These are phyloP conservation scores for Glebionis coronaria DNA, from an alignment of 129 eudicot genomes.

Conservation along the genomic window DNA sequence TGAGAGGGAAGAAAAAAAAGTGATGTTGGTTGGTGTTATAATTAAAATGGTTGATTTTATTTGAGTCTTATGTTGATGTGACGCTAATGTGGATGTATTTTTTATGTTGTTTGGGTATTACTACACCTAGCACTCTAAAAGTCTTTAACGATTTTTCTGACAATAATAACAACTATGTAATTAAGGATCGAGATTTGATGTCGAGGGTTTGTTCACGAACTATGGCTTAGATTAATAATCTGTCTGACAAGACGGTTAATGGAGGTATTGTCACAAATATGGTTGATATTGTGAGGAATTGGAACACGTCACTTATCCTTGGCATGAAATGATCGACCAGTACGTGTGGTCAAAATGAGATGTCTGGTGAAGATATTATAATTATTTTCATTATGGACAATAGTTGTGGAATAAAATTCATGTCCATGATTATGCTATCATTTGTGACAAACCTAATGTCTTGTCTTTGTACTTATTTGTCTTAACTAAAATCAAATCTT, in stretches of 20 bases:
- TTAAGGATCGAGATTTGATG: background rate
- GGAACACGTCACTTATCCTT: conserved; percentile 19
- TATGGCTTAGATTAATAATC: background rate
- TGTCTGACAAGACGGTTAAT: conserved; percentile 15
- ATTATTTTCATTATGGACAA: conserved; percentile 8
- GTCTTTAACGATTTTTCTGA: background rate
- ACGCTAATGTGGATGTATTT: too few relatives aligned
- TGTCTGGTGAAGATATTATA: conserved; percentile 13
- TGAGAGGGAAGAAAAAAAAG: too few relatives aligned
- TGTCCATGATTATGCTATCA: conserved; percentile 18
- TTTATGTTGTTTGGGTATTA: too few relatives aligned
- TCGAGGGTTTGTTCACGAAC: conserved; percentile 8
- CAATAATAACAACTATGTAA: conserved; percentile 4
- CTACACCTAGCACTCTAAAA: too few relatives aligned
- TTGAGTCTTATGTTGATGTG: too few relatives aligned
- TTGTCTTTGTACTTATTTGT: conserved; percentile 11
- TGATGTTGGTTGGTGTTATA: too few relatives aligned
- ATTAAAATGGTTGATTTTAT: too few relatives aligned
- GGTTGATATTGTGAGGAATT: conserved; percentile 14
- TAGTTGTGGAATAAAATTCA: conserved; percentile 8
- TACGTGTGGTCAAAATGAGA: conserved; percentile 23
- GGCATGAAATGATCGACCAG: conserved; percentile 22
- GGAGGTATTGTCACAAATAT: conserved; percentile 2
- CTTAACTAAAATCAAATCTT: too few relatives aligned
- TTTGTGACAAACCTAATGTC: conserved; percentile 26